Evolutionary conservation across 2,329 filamentous ascomycete genomes (phyloP).

Genomic region (Ciborinia camelliae): DNA sequence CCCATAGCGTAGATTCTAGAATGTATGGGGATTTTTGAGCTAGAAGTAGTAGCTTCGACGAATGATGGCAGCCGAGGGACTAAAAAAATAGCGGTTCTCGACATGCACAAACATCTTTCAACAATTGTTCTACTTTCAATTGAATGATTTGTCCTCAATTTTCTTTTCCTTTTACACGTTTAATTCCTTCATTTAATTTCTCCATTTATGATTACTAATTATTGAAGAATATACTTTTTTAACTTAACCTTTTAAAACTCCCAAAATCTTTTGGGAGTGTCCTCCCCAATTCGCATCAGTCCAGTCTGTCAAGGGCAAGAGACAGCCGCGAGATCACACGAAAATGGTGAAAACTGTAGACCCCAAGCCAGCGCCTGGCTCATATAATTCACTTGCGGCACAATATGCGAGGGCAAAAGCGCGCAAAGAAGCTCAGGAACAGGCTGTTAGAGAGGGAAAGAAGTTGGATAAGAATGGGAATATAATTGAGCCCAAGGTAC

Average conservation of each 20-base stretch:
- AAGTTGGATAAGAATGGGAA: conserved; percentile 19
- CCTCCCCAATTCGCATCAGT: not conserved
- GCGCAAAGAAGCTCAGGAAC: conserved; percentile 32
- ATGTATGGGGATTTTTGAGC: not conserved
- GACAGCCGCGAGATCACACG: conserved; percentile 3
- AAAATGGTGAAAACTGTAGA: conserved; percentile 27
- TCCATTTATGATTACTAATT: not conserved
- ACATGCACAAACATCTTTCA: conserved; percentile 4
- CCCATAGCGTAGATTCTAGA: not conserved
- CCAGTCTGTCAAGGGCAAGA: not conserved
- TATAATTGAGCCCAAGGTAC: conserved; percentile 10
- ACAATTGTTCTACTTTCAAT: not conserved
- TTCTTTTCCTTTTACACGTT: not conserved
- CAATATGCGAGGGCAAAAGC: conserved; percentile 37
- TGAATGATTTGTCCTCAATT: conserved; percentile 18
- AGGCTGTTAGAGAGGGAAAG: conserved; percentile 24
- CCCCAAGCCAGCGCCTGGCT: conserved; percentile 34
- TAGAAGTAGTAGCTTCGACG: conserved; percentile 4
- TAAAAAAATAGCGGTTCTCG: conserved; percentile 4
- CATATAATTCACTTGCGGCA: conserved; percentile 34
- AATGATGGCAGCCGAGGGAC: conserved; percentile 12
- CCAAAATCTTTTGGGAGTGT: not conserved
- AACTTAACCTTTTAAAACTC: not conserved
- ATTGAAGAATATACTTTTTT: not conserved
- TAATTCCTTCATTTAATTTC: not conserved